phyloP scores from a whole-genome alignment of 202 grass and related monocot genomes.

The Cymbopogon flexuosus region DNA sequence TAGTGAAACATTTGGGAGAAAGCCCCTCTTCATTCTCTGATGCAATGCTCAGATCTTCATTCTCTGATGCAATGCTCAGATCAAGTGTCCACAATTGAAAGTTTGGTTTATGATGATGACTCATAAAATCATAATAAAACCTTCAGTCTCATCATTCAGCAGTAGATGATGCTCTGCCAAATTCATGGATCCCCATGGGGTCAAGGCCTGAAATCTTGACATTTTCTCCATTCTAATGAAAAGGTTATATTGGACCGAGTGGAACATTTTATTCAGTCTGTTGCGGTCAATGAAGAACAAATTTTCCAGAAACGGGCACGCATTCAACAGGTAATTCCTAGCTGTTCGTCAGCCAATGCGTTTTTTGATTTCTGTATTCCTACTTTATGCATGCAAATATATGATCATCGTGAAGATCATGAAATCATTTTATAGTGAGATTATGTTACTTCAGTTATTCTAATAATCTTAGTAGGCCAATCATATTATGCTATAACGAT shows the following conservation, averaged over 20 bases:
- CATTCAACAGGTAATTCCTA: slow-evolving; percentile 82
- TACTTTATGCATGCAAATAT: slow-evolving; percentile 15
- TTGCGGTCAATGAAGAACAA: slow-evolving; percentile 84
- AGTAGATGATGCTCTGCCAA: neutral
- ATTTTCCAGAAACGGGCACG: slow-evolving; percentile 94
- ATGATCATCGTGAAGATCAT: slow-evolving; percentile 1
- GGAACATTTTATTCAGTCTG: slow-evolving; percentile 88
- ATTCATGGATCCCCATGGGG: neutral
- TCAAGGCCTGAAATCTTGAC: slow-evolving; percentile 20
- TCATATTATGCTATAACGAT: slow-evolving; percentile 9
- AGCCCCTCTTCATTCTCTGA: neutral
- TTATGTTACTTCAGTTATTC: slow-evolving; percentile 3
- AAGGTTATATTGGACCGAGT: slow-evolving; percentile 89
- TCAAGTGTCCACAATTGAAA: neutral
- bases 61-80: neutral
- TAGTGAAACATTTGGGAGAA: neutral
- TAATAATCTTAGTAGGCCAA: neutral
- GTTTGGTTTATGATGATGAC: neutral
- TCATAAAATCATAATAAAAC: slow-evolving; percentile 17
- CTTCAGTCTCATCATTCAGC: slow-evolving; percentile 1
- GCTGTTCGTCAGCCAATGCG: neutral
- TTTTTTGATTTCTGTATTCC: slow-evolving; percentile 22
- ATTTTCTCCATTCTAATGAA: slow-evolving; percentile 31
- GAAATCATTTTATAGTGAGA: neutral
- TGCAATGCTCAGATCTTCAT: too few relatives aligned